Evolutionary conservation across 345 rosid genomes (phyloP).

Genomic region (Brassica incana): DNA sequence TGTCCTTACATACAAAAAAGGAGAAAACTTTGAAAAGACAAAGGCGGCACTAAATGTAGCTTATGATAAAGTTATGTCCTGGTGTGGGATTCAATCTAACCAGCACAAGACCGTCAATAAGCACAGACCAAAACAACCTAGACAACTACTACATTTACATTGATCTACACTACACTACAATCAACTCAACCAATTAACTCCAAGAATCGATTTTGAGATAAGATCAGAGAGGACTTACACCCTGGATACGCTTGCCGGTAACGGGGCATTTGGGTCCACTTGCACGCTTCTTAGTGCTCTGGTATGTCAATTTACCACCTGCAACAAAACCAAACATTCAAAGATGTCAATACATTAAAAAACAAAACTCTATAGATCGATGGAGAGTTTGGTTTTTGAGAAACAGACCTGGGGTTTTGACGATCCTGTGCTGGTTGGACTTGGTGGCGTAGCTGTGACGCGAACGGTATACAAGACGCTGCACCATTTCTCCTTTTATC

Average conservation of each 20-base stretch:
- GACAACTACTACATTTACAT: neutral
- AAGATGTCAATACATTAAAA: neutral
- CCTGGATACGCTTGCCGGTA: conserved; percentile 91
- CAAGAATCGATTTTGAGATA: neutral
- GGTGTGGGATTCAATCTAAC: conserved; percentile 31
- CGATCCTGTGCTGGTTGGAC: conserved; percentile 88
- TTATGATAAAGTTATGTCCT: conserved; percentile 57
- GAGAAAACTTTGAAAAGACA: conserved; percentile 13
- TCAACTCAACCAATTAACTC: neutral
- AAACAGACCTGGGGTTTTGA: conserved; percentile 79
- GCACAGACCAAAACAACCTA: neutral
- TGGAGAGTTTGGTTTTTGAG: neutral
- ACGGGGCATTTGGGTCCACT: conserved; percentile 92
- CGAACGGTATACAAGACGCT: conserved; percentile 82
- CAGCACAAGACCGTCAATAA: conserved; percentile 56
- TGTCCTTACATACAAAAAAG: conserved; percentile 5
- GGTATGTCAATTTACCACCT: conserved; percentile 94
- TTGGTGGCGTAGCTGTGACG: conserved; percentile 97
- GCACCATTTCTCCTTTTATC: conserved; percentile 64
- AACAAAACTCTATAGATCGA: neutral
- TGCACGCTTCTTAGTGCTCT: conserved; percentile 80
- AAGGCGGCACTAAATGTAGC: conserved; percentile 44
- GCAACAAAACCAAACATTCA: conserved; percentile 6
- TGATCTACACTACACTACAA: neutral
- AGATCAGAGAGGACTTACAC: conserved; percentile 46